Evolutionary conservation across 257 asterid species (phyloP).

Genomic region (Hygrophila difformis): DNA sequence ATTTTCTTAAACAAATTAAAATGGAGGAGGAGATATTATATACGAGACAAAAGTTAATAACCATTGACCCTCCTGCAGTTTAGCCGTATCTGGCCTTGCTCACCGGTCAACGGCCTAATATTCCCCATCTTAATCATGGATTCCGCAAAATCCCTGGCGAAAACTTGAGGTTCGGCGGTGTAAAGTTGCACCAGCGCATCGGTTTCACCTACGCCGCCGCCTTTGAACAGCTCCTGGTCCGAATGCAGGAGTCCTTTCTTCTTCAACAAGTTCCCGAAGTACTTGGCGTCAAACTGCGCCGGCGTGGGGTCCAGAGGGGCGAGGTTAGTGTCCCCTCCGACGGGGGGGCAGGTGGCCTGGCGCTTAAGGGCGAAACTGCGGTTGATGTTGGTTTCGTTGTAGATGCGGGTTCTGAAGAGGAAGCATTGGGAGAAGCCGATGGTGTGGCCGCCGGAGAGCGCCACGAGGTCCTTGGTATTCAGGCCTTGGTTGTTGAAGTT

Average conservation of each 20-base stretch:
- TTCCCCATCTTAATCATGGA: slow-evolving; percentile 54
- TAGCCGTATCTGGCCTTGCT: slow-evolving; percentile 29
- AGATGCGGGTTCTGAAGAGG: slow-evolving; percentile 24
- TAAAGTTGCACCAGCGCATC: slow-evolving; percentile 22
- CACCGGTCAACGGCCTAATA: slow-evolving; percentile 37
- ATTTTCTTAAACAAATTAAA: too few relatives aligned
- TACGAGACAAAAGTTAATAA: too few relatives aligned
- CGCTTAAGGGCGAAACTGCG: slow-evolving; percentile 17
- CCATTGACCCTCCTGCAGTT: slow-evolving; percentile 31
- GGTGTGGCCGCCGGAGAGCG: slow-evolving; percentile 45
- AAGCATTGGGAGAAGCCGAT: too few relatives aligned
- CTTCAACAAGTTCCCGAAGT: slow-evolving; percentile 20
- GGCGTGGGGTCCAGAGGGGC: slow-evolving; percentile 25
- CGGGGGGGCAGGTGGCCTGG: slow-evolving; percentile 29
- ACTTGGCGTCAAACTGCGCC: slow-evolving; percentile 23
- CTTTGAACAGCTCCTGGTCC: slow-evolving; percentile 38
- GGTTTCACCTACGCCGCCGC: slow-evolving; percentile 28
- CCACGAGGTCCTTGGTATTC: slow-evolving; percentile 28
- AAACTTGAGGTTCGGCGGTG: slow-evolving; percentile 13
- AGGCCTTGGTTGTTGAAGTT: slow-evolving; percentile 32
- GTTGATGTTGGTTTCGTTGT: slow-evolving; percentile 27
- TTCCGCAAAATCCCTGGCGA: slow-evolving; percentile 25
- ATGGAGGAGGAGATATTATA: too few relatives aligned
- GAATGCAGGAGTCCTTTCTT: slow-evolving; percentile 39
- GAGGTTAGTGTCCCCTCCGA: slow-evolving; percentile 27